Conservation (phyloP, 164 flowering plant genomes). For the Chimonanthus praecox region DNA sequence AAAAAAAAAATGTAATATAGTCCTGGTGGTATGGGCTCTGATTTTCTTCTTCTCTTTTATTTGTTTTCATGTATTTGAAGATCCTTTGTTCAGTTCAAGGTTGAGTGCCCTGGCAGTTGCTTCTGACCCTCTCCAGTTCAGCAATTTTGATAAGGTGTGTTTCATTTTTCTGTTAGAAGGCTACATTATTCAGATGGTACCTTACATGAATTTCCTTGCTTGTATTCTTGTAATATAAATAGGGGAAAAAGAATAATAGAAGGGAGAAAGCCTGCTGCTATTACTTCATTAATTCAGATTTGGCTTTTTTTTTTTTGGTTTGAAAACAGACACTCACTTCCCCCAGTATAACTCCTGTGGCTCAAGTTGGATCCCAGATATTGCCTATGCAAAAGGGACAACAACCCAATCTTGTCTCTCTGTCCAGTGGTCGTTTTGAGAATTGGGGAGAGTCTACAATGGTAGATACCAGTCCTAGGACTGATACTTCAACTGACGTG, state of each 20-base stretch:
- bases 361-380: slow-evolving; percentile 24
- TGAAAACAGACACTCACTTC: slow-evolving; percentile 24
- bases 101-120: slow-evolving; percentile 27
- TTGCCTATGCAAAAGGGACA: slow-evolving; percentile 31
- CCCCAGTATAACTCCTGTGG: slow-evolving; percentile 16
- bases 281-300: neutral
- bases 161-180: neutral
- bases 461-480: slow-evolving; percentile 91
- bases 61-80: slow-evolving; percentile 21
- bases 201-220: too few relatives aligned
- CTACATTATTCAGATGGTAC: too few relatives aligned
- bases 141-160: slow-evolving; percentile 45
- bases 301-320: neutral
- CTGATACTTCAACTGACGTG: slow-evolving; percentile 78
- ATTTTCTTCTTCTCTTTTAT: neutral
- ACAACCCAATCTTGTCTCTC: slow-evolving; percentile 25
- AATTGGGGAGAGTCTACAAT: slow-evolving; percentile 49
- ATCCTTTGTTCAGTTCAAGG: slow-evolving; percentile 35
- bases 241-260: neutral
- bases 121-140: slow-evolving; percentile 36
- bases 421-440: slow-evolving; percentile 35
- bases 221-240: neutral
- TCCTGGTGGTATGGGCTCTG: neutral
- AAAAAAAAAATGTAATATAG: too few relatives aligned
- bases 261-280: neutral